A percentile compares a stretch with the other conserved stretches of the same genome.
These are phyloP conservation scores for Coniophora puteana DNA, from an alignment of 1,284 basidiomycete genomes.

Conservation along the genomic window DNA sequence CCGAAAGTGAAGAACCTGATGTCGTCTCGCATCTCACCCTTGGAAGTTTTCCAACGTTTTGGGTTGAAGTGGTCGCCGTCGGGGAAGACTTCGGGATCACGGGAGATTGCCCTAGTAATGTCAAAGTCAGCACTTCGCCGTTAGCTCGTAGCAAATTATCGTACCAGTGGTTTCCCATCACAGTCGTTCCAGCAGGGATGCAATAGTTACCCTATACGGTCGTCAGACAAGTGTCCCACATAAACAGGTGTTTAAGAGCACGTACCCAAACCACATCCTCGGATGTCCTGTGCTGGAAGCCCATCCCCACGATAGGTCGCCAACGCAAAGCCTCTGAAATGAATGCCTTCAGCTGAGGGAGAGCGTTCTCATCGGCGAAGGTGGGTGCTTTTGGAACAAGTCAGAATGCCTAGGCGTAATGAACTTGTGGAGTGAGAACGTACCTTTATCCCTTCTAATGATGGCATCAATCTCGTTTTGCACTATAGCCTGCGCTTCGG, in stretches of 20 bases:
- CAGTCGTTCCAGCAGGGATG: constrained; percentile 32
- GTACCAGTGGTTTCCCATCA: constrained; percentile 33
- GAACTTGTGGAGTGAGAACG: neutral
- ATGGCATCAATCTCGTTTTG: constrained; percentile 37
- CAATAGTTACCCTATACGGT: constrained; percentile 17
- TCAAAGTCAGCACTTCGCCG: neutral
- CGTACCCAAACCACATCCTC: constrained; percentile 32
- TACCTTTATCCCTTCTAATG: constrained; percentile 30
- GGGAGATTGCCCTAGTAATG: constrained; percentile 14
- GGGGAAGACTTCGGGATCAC: constrained; percentile 17
- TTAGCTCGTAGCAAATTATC: no score
- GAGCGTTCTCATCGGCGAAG: constrained; percentile 26
- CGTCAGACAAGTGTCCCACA: neutral
- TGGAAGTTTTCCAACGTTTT: constrained; percentile 10
- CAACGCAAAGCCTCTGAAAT: constrained; percentile 36
- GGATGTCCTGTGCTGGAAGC: constrained; percentile 29
- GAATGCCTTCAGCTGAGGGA: constrained; percentile 33
- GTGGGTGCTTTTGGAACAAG: constrained; percentile 27
- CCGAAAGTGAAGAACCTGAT: constrained; percentile 10
- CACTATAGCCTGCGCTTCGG: constrained; percentile 32
- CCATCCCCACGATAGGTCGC: constrained; percentile 26
- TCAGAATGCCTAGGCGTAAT: neutral
- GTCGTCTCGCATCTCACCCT: constrained; percentile 11
- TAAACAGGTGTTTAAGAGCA: neutral
- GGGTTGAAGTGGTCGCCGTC: constrained; percentile 17